Evolutionary conservation across 2,329 filamentous ascomycete genomes (phyloP), one percentile per base, ranked within the genome.

Genomic region (Gyromitra esculenta): DNA sequence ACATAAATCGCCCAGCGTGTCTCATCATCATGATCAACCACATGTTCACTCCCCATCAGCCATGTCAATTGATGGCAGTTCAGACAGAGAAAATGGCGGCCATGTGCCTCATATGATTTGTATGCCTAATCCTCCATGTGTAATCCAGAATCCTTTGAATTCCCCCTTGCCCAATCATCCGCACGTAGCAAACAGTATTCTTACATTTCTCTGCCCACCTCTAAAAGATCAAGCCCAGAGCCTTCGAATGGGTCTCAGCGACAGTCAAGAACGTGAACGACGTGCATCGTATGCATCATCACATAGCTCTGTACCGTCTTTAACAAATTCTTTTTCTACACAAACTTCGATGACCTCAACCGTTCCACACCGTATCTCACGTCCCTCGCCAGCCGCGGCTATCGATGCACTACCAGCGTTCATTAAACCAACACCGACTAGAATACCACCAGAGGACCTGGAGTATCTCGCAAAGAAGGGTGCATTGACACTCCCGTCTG

Each of bases 381-480:
- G 86, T 81, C 85, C 59, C 84, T 86, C 43, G 86, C 90, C 41
- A 88, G 89, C 5, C 83, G 84, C 90, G 25, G 37, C n/a, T n/a
- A 3, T n/a, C 18, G 48, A 39, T 9, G 15, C 31, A 18, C 8
- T 77, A 21, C 89, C 89, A 48, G 84, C 84, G 41, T 97, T 93
- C 82, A 90, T 97, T 81, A 92, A 92, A 81, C 91, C 93, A 31
- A 86, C 97, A 5, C 93, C 94, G 0, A 84, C 88, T 56, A 91
- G 91, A 81, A 91, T 97, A 80, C 89, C 91, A 5, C 86, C 88
- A 13, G 93, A 97, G 80, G 94, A 97, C 84, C 88, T 97, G 77
- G 88, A 90, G 73, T 97, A 96, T 83, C 87, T 97, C 73, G 88
- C 91, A 77, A 88, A 90, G 82, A 97, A 97, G 85, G 94, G 94